Evolutionary conservation across 495 filamentous ascomycete genomes (phyloP).

Genomic region (Xylaria grammica): DNA sequence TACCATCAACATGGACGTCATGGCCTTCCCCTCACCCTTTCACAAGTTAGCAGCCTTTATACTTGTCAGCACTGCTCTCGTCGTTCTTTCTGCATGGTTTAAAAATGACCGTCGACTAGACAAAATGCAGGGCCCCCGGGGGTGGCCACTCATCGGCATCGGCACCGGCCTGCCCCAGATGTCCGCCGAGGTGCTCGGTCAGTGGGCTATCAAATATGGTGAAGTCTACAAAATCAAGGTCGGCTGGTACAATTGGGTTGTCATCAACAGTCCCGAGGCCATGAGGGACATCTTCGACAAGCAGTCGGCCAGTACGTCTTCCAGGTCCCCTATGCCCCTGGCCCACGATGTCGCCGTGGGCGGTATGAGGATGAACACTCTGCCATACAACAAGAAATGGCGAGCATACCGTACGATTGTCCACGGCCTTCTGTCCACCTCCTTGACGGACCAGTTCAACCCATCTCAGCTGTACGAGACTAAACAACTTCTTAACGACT

Average conservation of each 20-base stretch:
- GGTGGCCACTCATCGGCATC: conserved; percentile 35
- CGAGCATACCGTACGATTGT: conserved; percentile 40
- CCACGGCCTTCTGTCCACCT: conserved; percentile 35
- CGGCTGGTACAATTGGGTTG: conserved; percentile 45
- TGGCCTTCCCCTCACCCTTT: background rate
- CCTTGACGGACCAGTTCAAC: conserved; percentile 30
- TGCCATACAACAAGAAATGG: conserved; percentile 53
- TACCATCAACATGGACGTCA: background rate
- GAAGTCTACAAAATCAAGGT: conserved; percentile 40
- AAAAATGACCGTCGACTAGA: conserved; percentile 26
- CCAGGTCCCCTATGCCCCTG: conserved; percentile 31
- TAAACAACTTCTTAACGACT: conserved; percentile 45
- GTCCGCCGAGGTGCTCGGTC: background rate
- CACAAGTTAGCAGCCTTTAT: background rate
- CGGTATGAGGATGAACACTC: conserved; percentile 41
- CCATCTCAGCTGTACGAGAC: conserved; percentile 52
- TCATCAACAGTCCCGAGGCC: conserved; percentile 43
- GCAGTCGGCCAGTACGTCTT: conserved; percentile 34
- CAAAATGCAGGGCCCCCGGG: conserved; percentile 27
- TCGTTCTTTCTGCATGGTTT: conserved; percentile 20
- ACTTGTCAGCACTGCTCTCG: background rate
- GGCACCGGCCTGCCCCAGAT: conserved; percentile 30
- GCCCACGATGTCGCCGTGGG: conserved; percentile 27
- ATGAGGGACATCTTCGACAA: conserved; percentile 46
- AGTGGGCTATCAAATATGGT: conserved; percentile 40